These are phyloP conservation scores for Umbelopsis ramanniana DNA, from an alignment of 192 early-diverging fungal genomes.

Conservation along the genomic window DNA sequence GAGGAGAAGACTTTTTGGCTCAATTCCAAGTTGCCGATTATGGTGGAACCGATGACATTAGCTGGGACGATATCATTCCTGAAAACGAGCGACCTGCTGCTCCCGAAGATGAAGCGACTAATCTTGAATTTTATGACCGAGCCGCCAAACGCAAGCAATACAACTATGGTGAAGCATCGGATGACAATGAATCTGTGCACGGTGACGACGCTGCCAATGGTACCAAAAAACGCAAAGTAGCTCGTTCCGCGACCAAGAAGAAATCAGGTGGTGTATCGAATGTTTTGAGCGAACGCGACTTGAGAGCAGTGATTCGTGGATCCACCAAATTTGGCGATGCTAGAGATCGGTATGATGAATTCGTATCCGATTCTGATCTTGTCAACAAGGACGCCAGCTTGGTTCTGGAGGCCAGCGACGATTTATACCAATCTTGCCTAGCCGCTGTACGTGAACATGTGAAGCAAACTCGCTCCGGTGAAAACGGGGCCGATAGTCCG, in stretches of 20 bases:
- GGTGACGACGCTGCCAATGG: slow-evolving; percentile 34
- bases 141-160: slow-evolving; percentile 22
- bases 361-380: slow-evolving; percentile 82
- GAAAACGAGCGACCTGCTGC: slow-evolving; percentile 74
- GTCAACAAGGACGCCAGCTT: slow-evolving; percentile 59
- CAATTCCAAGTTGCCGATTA: slow-evolving; percentile 92
- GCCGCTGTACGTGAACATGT: slow-evolving; percentile 54
- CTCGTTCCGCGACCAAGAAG: slow-evolving; percentile 25
- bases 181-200: slow-evolving; percentile 24
- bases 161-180: slow-evolving; percentile 24
- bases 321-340: slow-evolving; percentile 86
- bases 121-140: slow-evolving; percentile 52
- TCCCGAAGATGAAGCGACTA: slow-evolving; percentile 66
- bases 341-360: slow-evolving; percentile 78
- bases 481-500: neutral
- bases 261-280: slow-evolving; percentile 16
- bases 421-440: slow-evolving; percentile 54
- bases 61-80: slow-evolving; percentile 95
- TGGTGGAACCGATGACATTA: slow-evolving; percentile 65
- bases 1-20: slow-evolving; percentile 85
- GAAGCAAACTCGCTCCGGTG: slow-evolving; percentile 37
- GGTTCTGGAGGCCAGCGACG: slow-evolving; percentile 46
- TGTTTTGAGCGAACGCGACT: slow-evolving; percentile 76
- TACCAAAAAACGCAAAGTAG: slow-evolving; percentile 18
- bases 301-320: slow-evolving; percentile 78